Evolutionary conservation across 306 rosid genomes (phyloP).

Genomic region (Sindora glabra): DNA sequence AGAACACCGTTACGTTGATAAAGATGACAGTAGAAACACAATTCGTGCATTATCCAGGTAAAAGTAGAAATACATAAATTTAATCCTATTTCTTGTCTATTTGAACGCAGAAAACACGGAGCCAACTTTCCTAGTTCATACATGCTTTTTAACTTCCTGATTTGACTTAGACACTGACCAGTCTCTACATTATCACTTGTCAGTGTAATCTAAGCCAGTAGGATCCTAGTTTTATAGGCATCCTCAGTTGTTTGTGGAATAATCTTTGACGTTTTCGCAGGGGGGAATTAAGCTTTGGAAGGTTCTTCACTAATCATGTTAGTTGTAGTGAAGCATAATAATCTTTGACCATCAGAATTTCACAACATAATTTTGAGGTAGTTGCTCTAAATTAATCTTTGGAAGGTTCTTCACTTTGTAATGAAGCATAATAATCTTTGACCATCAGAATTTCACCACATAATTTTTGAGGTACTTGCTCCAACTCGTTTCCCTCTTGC

Average conservation of each 20-base stretch:
- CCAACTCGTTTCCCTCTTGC: constrained; percentile 79
- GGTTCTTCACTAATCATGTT: constrained; percentile 10
- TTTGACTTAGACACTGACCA: background rate
- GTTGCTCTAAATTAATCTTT: constrained; percentile 36
- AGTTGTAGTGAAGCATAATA: constrained; percentile 16
- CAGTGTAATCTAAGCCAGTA: background rate
- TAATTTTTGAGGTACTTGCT: constrained; percentile 69
- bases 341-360: constrained; percentile 73
- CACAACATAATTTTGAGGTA: constrained; percentile 67
- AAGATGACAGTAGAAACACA: no score
- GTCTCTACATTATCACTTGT: background rate
- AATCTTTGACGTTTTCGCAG: background rate
- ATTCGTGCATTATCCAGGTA: no score
- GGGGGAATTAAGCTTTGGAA: background rate
- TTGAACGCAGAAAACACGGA: no score
- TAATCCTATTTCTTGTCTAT: background rate
- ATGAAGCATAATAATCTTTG: background rate
- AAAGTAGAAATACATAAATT: no score
- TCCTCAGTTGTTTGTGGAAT: background rate
- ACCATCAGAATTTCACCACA: constrained; percentile 22
- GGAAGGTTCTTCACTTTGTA: constrained; percentile 9
- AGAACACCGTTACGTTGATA: no score
- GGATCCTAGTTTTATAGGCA: background rate
- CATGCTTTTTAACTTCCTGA: background rate
- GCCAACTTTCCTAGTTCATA: background rate